These are phyloP conservation scores for Ballota nigra DNA, from an alignment of 257 asterid genomes.

Conservation along the genomic window DNA sequence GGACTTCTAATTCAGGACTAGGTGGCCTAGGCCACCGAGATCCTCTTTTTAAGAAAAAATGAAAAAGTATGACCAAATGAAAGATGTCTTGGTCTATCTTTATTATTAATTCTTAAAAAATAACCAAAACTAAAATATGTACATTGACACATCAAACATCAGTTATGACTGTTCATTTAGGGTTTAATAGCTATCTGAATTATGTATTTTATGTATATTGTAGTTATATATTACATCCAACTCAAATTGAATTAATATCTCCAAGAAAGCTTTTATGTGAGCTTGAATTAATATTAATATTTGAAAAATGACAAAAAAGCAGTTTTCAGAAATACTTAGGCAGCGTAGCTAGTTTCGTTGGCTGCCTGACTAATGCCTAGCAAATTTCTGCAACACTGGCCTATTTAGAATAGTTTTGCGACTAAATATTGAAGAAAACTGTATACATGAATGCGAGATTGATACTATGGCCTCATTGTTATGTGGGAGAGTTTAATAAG, in stretches of 20 bases:
- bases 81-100: no score
- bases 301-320: background rate
- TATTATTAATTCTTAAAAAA: background rate
- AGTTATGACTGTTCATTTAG: background rate
- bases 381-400: background rate
- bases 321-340: background rate
- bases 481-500: background rate
- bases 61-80: no score
- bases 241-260: background rate
- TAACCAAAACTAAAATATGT: background rate
- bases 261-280: background rate
- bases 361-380: background rate
- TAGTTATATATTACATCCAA: background rate
- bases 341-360: background rate
- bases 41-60: no score
- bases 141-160: background rate
- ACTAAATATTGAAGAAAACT: background rate
- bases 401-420: background rate
- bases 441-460: background rate
- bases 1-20: no score
- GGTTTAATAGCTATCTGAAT: background rate
- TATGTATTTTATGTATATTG: background rate
- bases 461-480: no score
- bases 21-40: no score
- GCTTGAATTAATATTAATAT: background rate